Base-by-base conservation (phyloP, 2,329 filamentous ascomycete species). In the Exophiala dermatitidis region DNA sequence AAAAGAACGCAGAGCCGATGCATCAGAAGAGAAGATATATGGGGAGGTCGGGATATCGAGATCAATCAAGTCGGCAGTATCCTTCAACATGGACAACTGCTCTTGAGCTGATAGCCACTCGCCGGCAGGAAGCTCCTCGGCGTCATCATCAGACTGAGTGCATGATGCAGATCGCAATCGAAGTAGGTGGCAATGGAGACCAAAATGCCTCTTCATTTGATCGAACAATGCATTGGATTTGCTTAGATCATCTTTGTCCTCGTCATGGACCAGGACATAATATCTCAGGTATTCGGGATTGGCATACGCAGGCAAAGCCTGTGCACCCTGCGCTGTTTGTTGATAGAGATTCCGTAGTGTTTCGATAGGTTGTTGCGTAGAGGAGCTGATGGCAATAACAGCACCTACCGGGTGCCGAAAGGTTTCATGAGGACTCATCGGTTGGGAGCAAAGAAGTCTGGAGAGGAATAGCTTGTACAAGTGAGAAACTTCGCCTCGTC, bases 161-260 rank as follows among this genome's bases (percentile, higher is more conserved):
- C 89, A 91, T 66, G 90, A 86, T 36, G 83, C 86, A 64, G 88
- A 94, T 62, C 91, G 81, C 47, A 98, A 74, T 59, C 94, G 78
- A 33, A 98, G 76, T 7, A 98, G 77, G 70, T 98, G 93, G 67
- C 93, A 98, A 70, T 98, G 90, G 45, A 97, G 75, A 1, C 93
- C 93, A 60, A 98, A 88, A 71, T 96, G 89, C n/a, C 93, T 83
- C 71, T 97, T 98, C 94, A 98, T 98, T 69, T 96, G 89, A 63
- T 98, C 93, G 69, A 95, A 98, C 30, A 97, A 76, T 12, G 83
- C 81, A 69, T 91, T 91, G 8, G 90, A 95, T 70, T 90, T 86
- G 36, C 82, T 82, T 57, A 97, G 95, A 67, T 98, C 90, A 65
- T 95, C 91, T 57, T 83, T 83, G 66, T 98, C 93, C 71, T 98